Evolutionary conservation across 2,329 filamentous ascomycete genomes (phyloP).

Genomic region (Colletotrichum theobromicola): DNA sequence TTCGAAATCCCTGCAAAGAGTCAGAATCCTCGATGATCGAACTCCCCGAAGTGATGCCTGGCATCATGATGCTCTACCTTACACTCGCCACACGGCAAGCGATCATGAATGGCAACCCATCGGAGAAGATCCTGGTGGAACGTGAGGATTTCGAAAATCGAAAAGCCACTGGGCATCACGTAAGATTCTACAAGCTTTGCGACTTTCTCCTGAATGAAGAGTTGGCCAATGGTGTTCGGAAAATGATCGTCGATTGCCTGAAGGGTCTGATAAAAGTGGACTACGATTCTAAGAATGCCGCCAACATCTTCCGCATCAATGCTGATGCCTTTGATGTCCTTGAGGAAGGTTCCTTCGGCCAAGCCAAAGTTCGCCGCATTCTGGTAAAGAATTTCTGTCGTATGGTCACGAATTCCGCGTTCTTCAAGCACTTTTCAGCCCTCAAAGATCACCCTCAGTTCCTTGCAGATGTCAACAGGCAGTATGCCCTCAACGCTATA

Average conservation of each 20-base stretch:
- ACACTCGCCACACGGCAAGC: rapidly evolving
- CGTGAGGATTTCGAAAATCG: rapidly evolving
- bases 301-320: rapidly evolving
- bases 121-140: rapidly evolving
- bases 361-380: not conserved
- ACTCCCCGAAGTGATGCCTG: rapidly evolving
- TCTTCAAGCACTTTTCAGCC: not conserved
- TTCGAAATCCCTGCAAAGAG: not conserved
- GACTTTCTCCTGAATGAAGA: not conserved
- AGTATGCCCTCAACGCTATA: not conserved
- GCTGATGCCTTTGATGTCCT: rapidly evolving
- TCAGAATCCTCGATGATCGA: rapidly evolving
- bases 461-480: rapidly evolving
- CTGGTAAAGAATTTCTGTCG: not conserved
- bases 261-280: rapidly evolving
- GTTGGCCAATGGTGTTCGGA: rapidly evolving
- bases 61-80: rapidly evolving
- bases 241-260: not conserved
- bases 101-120: rapidly evolving
- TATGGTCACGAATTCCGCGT: not conserved
- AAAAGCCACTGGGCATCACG: rapidly evolving
- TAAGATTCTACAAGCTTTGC: rapidly evolving
- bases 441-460: not conserved
- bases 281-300: not conserved
- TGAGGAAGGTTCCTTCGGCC: rapidly evolving